phyloP scores from a whole-genome alignment of 2,329 filamentous ascomycete genomes.

The Stemphylium lycopersici region DNA sequence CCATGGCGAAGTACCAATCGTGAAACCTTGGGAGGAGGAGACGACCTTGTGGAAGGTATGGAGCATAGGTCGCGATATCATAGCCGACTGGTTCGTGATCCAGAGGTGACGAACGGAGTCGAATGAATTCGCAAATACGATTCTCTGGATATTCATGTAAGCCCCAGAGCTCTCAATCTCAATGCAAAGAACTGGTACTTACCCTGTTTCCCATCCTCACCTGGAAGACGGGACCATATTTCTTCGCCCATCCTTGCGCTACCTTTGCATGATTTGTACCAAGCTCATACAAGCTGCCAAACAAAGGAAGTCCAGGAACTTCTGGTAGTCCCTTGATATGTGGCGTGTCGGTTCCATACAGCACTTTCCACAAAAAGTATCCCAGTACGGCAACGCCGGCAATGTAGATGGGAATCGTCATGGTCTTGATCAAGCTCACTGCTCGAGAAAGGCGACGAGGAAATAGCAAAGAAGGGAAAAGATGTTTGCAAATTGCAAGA shows the following conservation, averaged over 20 bases:
- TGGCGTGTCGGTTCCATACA: constrained; percentile 55
- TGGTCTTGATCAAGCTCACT: constrained; percentile 17
- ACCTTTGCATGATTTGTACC: constrained; percentile 56
- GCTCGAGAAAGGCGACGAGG: background rate
- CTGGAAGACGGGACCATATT: constrained; percentile 58
- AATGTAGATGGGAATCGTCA: constrained; percentile 51
- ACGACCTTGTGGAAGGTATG: constrained; percentile 84
- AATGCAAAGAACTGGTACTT: constrained; percentile 10
- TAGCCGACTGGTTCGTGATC: constrained; percentile 77
- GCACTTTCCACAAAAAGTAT: constrained; percentile 49
- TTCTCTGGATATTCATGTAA: constrained; percentile 55
- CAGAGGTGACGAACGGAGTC: constrained; percentile 75
- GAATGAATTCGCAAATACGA: constrained; percentile 80
- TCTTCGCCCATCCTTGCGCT: constrained; percentile 54
- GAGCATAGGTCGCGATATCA: constrained; percentile 78
- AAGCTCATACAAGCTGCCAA: constrained; percentile 55
- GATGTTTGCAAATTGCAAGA: background rate
- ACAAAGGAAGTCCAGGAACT: constrained; percentile 55
- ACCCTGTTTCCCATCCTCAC: constrained; percentile 69
- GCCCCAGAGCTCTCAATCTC: background rate
- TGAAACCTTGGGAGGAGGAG: constrained; percentile 77
- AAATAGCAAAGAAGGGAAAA: background rate
- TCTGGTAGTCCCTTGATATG: constrained; percentile 58
- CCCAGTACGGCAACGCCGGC: constrained; percentile 50
- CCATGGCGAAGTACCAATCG: constrained; percentile 84